Evolutionary conservation across 164 flowering plant species (phyloP), one percentile per base, ranked within the genome.

Genomic region (Aristolochia fimbriata): DNA sequence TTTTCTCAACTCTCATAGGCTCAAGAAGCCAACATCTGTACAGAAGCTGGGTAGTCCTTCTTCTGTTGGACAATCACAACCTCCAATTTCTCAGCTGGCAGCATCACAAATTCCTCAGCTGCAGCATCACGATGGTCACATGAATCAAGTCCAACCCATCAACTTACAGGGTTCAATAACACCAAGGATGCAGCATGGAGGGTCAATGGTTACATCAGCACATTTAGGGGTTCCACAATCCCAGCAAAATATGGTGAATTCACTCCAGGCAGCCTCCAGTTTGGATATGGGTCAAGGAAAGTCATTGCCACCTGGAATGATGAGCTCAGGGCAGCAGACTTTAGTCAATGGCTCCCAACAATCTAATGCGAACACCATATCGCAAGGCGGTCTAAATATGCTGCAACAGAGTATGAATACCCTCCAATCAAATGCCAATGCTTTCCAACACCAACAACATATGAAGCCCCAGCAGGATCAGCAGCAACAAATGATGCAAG

Each of bases 281-380:
- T 47, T 85, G 70, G 93, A 89, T 60, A 59, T 83, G n/a, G 87
- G 88, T 48, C 91, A 85, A 67, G 85, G 82, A 57, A 82, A 68
- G 73, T 59, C 72, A 15, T 23, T 78, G 59, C 73, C 68, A 67
- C 43, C 9, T 6, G 43, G 43, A 37, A 51, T 75, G 47, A 57
- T 69, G 8, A 72, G 76, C 25, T 74, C 82, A 64, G 41, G 60
- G 41, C 63, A 46, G 60, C 56, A 54, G 50, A 61, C 48, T 55
- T 13, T 31, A 22, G 64, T 59, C 54, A 71, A 66, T 24, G 47
- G 66, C 6, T 24, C 77, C 41, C 98, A 80, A 45, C 96, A 83
- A 65, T 65, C 80, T 61, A 80, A 73, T 52, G 56, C 76, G 2
- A 82, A 67, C 63, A 52, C 76, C 24, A 51, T 84, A 71, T 57